Conservation (phyloP, 306 rosid genomes). For the Cicer yamashitae region DNA sequence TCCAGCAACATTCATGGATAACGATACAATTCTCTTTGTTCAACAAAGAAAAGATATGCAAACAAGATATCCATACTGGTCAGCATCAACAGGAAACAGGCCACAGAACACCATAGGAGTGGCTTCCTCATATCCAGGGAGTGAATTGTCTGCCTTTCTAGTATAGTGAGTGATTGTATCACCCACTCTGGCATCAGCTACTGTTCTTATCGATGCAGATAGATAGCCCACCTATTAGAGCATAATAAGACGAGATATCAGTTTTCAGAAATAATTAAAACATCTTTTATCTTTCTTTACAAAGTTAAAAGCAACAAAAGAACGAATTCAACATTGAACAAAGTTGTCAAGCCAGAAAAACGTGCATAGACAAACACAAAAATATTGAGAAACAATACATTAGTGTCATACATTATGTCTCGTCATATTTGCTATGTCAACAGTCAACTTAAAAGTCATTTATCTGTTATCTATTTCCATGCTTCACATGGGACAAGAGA, state of each 20-base stretch:
- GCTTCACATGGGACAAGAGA: slow-evolving; percentile 24
- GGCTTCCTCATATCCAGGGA: slow-evolving; percentile 93
- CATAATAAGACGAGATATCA: slow-evolving; percentile 40
- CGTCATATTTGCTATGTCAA: slow-evolving; percentile 23
- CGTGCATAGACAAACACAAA: background rate
- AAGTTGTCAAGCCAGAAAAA: slow-evolving; percentile 23
- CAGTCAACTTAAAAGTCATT: slow-evolving; percentile 1
- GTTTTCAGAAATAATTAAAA: slow-evolving; percentile 22
- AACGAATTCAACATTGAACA: slow-evolving; percentile 26
- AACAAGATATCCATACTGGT: slow-evolving; percentile 71
- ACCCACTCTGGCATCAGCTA: slow-evolving; percentile 97
- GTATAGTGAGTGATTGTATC: slow-evolving; percentile 77
- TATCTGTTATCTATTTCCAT: slow-evolving; percentile 2
- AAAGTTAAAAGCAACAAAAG: slow-evolving; percentile 12
- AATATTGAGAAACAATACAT: slow-evolving; percentile 30
- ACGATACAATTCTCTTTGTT: slow-evolving; percentile 34
- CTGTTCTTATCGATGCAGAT: slow-evolving; percentile 94
- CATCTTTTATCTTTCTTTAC: slow-evolving; percentile 27
- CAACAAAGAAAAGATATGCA: slow-evolving; percentile 34
- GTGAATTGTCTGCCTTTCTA: slow-evolving; percentile 72
- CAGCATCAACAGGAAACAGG: slow-evolving; percentile 96
- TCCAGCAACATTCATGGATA: slow-evolving; percentile 14
- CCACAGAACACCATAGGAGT: slow-evolving; percentile 98
- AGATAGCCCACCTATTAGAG: slow-evolving; percentile 81
- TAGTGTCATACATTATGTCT: slow-evolving; percentile 17